Evolutionary conservation across 2,329 filamentous ascomycete species (phyloP).

Genomic region (Penicillium sp.): DNA sequence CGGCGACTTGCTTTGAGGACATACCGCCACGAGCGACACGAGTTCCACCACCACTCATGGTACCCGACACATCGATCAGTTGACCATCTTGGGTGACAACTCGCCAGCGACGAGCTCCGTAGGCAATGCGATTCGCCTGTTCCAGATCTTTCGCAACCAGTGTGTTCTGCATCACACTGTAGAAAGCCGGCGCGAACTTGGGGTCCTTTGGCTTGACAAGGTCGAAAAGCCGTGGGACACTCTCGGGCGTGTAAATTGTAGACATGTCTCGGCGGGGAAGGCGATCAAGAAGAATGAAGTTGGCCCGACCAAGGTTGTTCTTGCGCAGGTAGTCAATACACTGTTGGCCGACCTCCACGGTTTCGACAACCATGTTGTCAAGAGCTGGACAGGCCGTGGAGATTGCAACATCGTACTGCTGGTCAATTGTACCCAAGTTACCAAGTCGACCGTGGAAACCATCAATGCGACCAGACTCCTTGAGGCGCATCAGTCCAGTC

Average conservation of each 20-base stretch:
- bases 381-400: slow-evolving; percentile 91
- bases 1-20: slow-evolving; percentile 92
- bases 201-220: slow-evolving; percentile 86
- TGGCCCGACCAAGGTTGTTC: slow-evolving; percentile 93
- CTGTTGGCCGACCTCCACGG: slow-evolving; percentile 92
- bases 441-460: slow-evolving; percentile 95
- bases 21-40: slow-evolving; percentile 89
- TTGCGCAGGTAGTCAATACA: slow-evolving; percentile 98
- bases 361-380: slow-evolving; percentile 96
- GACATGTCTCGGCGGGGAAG: slow-evolving; percentile 76
- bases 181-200: slow-evolving; percentile 87
- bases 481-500: slow-evolving; percentile 87
- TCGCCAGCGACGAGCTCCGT: slow-evolving; percentile 89
- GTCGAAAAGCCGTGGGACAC: slow-evolving; percentile 90
- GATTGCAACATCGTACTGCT: slow-evolving; percentile 95
- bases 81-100: slow-evolving; percentile 95
- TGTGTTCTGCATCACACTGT: slow-evolving; percentile 92
- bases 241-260: slow-evolving; percentile 83
- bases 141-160: slow-evolving; percentile 87
- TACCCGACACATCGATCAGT: slow-evolving; percentile 96
- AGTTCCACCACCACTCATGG: slow-evolving; percentile 95
- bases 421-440: slow-evolving; percentile 89
- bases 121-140: slow-evolving; percentile 97
- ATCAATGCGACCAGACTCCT: slow-evolving; percentile 93
- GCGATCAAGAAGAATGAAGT: slow-evolving; percentile 95